Evolutionary conservation across 2,329 filamentous ascomycete genomes (phyloP), one percentile per base, ranked within the genome.

Genomic region (Westerdykella ornata): DNA sequence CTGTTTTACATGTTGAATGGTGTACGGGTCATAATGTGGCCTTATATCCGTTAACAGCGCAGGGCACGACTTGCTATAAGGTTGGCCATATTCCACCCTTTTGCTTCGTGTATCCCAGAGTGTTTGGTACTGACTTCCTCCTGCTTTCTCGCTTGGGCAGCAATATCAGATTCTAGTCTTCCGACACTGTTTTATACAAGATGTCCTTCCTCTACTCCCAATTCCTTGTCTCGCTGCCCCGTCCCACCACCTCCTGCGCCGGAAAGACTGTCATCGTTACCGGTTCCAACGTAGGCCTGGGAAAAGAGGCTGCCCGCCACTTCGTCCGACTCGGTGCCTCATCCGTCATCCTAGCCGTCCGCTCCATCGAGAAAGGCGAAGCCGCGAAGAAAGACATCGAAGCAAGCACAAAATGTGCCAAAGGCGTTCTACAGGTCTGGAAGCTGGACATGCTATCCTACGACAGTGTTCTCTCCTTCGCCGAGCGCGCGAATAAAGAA

Each of bases 251-350:
- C 17, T 49, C 51, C 11, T 61, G 56, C 13, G 38, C 38, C 1
- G 66, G 62, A 19, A 62, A 70, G 41, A 69, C 68, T 0, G 55
- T 70, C 44, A 63, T 75, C 32, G 63, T 75, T 1, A 76, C 73
- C 0, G 72, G 73, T 32, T 64, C 68, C 2, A 75, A 75, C 41
- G 56, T 61, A 5, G 72, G 72, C 3, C 63, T 75, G 0, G 72
- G 73, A 12, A 60, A 66, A 34, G 70, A 75, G 54, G 67, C 71
- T 5, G 66, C 68, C 1, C 58, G 59, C 1, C 70, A 73, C 45
- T 62, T 72, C 32, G 63, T 67, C 1, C 49, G 54, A 0, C 60
- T 73, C 5, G 60, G 64, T 4, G 65, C 67, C 11, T 56, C 56
- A 1, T 67, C 63, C 18, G 57, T 75, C 18, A 71, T 75, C 41